Evolutionary conservation across 257 asterid species (phyloP).

Genomic region (Eustoma russellianum): DNA sequence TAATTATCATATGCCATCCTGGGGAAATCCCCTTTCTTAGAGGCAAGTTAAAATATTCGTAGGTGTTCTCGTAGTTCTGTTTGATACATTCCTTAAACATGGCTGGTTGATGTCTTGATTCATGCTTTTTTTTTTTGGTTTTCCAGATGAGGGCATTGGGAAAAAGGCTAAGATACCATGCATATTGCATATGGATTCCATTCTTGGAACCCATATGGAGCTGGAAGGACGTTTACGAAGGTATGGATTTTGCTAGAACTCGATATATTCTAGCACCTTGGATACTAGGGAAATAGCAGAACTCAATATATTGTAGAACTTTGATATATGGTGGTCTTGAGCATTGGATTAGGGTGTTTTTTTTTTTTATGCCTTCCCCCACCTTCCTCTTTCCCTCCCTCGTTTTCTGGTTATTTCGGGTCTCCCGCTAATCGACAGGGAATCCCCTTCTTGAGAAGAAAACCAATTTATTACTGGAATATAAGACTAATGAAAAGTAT

Average conservation of each 20-base stretch:
- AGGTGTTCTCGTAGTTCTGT: neutral
- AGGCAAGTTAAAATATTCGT: constrained; percentile 51
- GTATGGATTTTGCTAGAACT: constrained; percentile 6
- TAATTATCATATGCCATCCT: constrained; percentile 77
- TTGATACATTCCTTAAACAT: constrained; percentile 1
- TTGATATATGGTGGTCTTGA: too few relatives aligned
- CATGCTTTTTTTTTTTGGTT: constrained; percentile 9
- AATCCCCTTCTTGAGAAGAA: too few relatives aligned
- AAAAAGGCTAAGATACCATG: constrained; percentile 33
- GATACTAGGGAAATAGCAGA: too few relatives aligned
- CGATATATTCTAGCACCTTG: too few relatives aligned
- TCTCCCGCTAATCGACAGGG: too few relatives aligned
- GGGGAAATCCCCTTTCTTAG: constrained; percentile 50
- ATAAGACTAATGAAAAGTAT: too few relatives aligned
- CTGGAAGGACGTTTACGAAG: constrained; percentile 31
- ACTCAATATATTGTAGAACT: too few relatives aligned
- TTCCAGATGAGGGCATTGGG: constrained; percentile 36
- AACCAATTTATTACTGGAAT: too few relatives aligned
- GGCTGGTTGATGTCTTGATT: neutral
- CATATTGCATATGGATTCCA: constrained; percentile 46
- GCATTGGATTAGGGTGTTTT: too few relatives aligned
- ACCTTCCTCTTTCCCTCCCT: too few relatives aligned
- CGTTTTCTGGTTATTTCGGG: too few relatives aligned
- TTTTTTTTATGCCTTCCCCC: too few relatives aligned
- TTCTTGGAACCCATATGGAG: constrained; percentile 36